Conservation (phyloP, 371 early-diverging fungal species). For the Syncephalastrum monosporum region DNA sequence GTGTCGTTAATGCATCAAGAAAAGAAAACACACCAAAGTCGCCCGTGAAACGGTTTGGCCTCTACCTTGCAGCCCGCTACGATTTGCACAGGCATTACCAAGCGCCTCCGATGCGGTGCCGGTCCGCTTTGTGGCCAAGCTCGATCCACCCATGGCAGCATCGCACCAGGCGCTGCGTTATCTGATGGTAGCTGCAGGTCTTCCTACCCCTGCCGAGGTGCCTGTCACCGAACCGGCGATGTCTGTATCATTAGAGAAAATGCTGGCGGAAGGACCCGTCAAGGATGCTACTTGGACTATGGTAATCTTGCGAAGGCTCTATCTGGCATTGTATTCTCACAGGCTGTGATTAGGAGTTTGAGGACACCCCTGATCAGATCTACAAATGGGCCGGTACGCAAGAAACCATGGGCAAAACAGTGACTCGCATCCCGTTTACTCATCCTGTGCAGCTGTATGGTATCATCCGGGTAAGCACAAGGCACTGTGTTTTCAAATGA, state of each 20-base stretch:
- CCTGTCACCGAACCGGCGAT: background rate
- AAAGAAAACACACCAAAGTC: slow-evolving; percentile 29
- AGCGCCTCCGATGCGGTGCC: slow-evolving; percentile 18
- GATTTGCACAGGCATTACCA: slow-evolving; percentile 30
- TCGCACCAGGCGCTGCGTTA: slow-evolving; percentile 30
- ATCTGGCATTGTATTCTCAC: background rate
- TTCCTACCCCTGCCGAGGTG: slow-evolving; percentile 8
- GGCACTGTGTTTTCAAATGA: background rate
- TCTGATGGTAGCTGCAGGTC: slow-evolving; percentile 30
- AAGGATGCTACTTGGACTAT: background rate
- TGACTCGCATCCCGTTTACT: slow-evolving; percentile 53
- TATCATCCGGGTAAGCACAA: slow-evolving; percentile 41
- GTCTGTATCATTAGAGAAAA: slow-evolving; percentile 2
- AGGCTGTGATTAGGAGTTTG: slow-evolving; percentile 14
- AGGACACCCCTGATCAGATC: slow-evolving; percentile 24
- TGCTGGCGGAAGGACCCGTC: background rate
- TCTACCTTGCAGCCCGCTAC: slow-evolving; percentile 3
- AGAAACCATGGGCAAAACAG: slow-evolving; percentile 31
- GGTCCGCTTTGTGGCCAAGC: slow-evolving; percentile 38
- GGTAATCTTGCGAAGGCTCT: background rate
- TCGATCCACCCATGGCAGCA: slow-evolving; percentile 40
- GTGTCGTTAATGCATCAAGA: too few relatives aligned
- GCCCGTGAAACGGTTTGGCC: slow-evolving; percentile 29
- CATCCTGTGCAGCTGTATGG: slow-evolving; percentile 54
- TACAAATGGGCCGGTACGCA: slow-evolving; percentile 31